Percentiles rank a stretch among this genome's conserved stretches.
Conservation (phyloP, 352 stramenopile genomes). For the Phytophthora quininea region DNA sequence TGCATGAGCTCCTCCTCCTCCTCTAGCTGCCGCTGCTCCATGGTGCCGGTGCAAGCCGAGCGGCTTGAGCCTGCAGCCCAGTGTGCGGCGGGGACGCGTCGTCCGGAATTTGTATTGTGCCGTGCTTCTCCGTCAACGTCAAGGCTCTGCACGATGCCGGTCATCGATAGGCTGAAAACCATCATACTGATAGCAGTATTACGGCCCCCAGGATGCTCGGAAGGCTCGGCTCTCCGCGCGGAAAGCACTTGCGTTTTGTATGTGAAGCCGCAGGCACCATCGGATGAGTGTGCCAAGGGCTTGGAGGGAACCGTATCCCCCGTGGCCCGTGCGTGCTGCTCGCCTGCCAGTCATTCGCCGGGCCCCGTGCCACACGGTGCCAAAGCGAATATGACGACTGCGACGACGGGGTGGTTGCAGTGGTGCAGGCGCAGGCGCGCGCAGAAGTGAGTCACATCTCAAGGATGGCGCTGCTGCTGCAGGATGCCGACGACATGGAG, state of each 20-base stretch:
- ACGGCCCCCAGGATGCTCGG: background rate
- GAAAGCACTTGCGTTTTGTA: no score
- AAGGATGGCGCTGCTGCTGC: slow-evolving; percentile 28
- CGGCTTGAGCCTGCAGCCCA: slow-evolving; percentile 13
- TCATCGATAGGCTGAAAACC: background rate
- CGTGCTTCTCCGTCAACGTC: background rate
- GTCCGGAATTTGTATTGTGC: background rate
- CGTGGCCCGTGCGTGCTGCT: no score
- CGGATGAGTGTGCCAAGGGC: no score
- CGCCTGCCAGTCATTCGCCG: no score
- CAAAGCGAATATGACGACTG: no score
- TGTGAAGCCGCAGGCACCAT: no score
- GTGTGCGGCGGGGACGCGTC: background rate
- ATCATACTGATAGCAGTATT: background rate
- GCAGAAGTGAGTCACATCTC: background rate
- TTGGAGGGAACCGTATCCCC: no score
- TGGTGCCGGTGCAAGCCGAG: slow-evolving; percentile 27
- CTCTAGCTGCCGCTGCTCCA: slow-evolving; percentile 38
- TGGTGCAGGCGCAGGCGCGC: background rate
- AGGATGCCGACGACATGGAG: slow-evolving; percentile 20
- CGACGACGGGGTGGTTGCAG: no score
- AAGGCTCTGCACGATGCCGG: no score
- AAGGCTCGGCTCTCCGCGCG: no score
- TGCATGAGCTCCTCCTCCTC: slow-evolving; percentile 49
- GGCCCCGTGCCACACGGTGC: no score